Evolutionary conservation across 345 rosid genomes (phyloP).

Genomic region (Isatis tinctoria): DNA sequence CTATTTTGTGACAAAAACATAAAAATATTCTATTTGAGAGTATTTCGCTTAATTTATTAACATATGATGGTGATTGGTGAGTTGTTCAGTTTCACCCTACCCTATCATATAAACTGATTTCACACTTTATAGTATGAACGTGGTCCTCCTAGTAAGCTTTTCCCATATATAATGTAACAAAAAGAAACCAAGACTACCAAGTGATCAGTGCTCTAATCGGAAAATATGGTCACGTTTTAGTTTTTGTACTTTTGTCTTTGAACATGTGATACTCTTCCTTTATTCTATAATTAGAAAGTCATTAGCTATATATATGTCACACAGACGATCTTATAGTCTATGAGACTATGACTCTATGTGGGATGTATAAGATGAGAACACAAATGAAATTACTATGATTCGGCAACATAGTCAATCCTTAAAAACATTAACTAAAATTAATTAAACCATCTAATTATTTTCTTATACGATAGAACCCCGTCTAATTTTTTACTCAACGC

Average conservation of each 20-base stretch:
- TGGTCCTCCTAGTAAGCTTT: constrained; percentile 4
- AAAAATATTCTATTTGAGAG: too few species aligned
- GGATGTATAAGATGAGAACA: neutral
- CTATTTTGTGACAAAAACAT: too few species aligned
- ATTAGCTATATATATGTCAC: neutral
- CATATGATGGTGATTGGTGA: neutral
- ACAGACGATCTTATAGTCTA: neutral
- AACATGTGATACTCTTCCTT: constrained; percentile 8
- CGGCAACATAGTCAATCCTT: neutral
- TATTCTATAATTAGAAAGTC: constrained; percentile 15
- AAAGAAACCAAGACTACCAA: neutral
- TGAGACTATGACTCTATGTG: neutral
- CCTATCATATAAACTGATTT: neutral
- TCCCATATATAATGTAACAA: neutral
- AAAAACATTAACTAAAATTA: neutral
- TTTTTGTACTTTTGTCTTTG: constrained; percentile 19
- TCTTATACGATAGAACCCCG: neutral
- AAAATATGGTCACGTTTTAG: constrained; percentile 11
- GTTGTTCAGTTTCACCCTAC: neutral
- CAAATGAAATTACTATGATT: neutral
- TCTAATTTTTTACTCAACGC: neutral
- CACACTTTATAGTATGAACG: neutral
- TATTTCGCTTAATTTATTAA: neutral
- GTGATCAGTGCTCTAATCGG: constrained; percentile 9
- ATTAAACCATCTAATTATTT: neutral